Base-by-base conservation (phyloP, 164 flowering plant species). In the Vitis rotundifolia region DNA sequence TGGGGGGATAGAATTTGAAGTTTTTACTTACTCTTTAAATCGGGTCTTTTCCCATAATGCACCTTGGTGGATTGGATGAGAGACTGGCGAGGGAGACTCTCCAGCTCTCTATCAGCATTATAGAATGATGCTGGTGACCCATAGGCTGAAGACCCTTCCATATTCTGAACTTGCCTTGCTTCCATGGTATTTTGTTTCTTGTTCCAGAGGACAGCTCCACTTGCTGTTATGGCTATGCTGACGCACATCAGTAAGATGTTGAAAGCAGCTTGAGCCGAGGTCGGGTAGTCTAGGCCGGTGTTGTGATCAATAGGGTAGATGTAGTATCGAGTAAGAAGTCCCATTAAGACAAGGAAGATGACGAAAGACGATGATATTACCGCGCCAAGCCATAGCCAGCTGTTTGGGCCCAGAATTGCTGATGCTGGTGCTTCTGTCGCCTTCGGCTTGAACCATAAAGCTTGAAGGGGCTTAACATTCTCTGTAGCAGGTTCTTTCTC, bases 361-460 rank as follows among this genome's bases (percentile, higher is more conserved):
- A 83, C 29, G 51, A 94, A 91, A 0, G 98, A 89, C 8, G 88
- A 80, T 7, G 89, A 78, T 5, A 94, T 86, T 50, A 94, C 80
- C 0, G 76, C 72, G 2, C 79, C 86, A 2, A 93, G 91, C 84
- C 91, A 93, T 3, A 91, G 85, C 95, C 95, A 88, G 69, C 81
- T 76, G 26, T 85, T 83, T 28, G 85, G 84, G 29, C 97, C 98
- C 29, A 90, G 71, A 18, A 77, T 66, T 2, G 88, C 67, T 13
- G 92, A 73, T 19, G 89, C 49, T 44, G 93, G 87, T 13, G 61
- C 72, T 49, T 90, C 92, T 1, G 76, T 53, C 31, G 82, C 16
- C 5, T 51, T 65, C 0, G 94, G 83, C 53, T 87, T 84, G 86
- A 93, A 89, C 83, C 84, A 81, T 3, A 87, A 37, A 2, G 86